Base-by-base conservation (phyloP, 148 eudicot genomes). In the Silene latifolia region DNA sequence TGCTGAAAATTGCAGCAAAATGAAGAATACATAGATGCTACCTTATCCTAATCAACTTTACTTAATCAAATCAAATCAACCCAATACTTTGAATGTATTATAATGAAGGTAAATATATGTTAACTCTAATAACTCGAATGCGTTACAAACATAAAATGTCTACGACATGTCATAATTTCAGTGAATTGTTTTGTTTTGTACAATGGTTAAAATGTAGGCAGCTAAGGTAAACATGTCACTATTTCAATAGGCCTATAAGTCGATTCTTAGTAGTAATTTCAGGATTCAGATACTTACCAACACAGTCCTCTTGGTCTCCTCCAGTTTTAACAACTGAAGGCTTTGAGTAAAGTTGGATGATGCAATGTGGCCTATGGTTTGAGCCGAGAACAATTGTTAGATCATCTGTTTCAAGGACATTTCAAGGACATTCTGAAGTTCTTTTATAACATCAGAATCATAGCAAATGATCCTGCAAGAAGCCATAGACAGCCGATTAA, bases 341-440 rank as follows among this genome's bases (percentile, higher is more conserved):
- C 91, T 86, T 76, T 92, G 93, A 71, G 97, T 90, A 72, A 95
- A 92, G 90, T 77, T 86, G 92, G 66, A 95, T 85, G 73, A 95
- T 86, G 86, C 98, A 95, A 62, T 88, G 96, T 13, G 98, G 98
- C 56, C 89, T 87, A 72, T 95, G 93, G 67, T 86, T 87, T 44
- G 98, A 90, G 67, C 82, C 74, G 74, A 95, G 88, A 76, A 95
- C 89, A 46, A 92, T 79, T 47, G 88, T 86, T 57, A 92, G 83
- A 77, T 95, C 98, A 76, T 92, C 98, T 62, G 75, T 87, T 79
- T 95, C 98, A 19, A 95, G 92, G 53, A 92, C 74, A 75, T 29
- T 70, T 78, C 87, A 78, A 18, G 92, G 98, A 73, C n/a, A n/a
- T n/a, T n/a, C n/a, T n/a, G n/a, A n/a, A n/a, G n/a, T n/a, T 95